A percentile compares a stretch with the other conserved stretches of the same genome.
Evolutionary conservation across 2,329 filamentous ascomycete genomes (phyloP).

Genomic region (Alternaria longipes): DNA sequence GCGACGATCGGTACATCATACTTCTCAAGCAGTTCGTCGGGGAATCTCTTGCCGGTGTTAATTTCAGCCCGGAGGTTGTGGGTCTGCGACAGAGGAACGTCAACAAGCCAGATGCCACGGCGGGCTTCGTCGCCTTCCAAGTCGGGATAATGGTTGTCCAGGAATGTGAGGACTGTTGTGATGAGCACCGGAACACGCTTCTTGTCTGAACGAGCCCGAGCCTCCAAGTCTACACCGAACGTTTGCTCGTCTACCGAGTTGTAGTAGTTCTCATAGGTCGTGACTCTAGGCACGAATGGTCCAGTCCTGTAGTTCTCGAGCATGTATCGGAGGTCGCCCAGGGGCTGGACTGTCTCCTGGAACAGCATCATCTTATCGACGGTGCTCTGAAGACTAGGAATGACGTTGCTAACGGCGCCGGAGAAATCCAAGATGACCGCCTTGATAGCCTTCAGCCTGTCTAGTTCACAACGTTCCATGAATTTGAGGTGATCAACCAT

Average conservation of each 20-base stretch:
- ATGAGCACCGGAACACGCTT: constrained; percentile 94
- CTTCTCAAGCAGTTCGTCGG: constrained; percentile 78
- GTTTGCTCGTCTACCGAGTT: constrained; percentile 96
- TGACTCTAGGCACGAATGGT: constrained; percentile 87
- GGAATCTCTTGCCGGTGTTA: constrained; percentile 85
- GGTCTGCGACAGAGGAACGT: constrained; percentile 84
- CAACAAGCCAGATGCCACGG: constrained; percentile 90
- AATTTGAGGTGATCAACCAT: constrained; percentile 94
- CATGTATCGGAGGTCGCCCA: constrained; percentile 88
- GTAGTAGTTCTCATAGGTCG: constrained; percentile 98
- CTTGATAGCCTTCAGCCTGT: constrained; percentile 97
- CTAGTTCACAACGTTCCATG: constrained; percentile 95
- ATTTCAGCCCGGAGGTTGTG: constrained; percentile 84
- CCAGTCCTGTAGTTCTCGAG: constrained; percentile 97
- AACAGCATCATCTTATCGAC: constrained; percentile 99
- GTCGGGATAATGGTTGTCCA: constrained; percentile 97
- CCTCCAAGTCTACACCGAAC: constrained; percentile 97
- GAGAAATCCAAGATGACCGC: constrained; percentile 98
- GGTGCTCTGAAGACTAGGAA: constrained; percentile 92
- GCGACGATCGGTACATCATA: constrained; percentile 96
- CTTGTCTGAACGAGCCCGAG: constrained; percentile 88
- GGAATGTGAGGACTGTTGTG: constrained; percentile 90
- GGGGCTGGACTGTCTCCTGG: constrained; percentile 96
- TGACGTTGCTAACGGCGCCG: constrained; percentile 96
- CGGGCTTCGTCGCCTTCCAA: constrained; percentile 95